Evolutionary conservation across 2,329 filamentous ascomycete genomes (phyloP).

Genomic region (Diaporthe sp.): DNA sequence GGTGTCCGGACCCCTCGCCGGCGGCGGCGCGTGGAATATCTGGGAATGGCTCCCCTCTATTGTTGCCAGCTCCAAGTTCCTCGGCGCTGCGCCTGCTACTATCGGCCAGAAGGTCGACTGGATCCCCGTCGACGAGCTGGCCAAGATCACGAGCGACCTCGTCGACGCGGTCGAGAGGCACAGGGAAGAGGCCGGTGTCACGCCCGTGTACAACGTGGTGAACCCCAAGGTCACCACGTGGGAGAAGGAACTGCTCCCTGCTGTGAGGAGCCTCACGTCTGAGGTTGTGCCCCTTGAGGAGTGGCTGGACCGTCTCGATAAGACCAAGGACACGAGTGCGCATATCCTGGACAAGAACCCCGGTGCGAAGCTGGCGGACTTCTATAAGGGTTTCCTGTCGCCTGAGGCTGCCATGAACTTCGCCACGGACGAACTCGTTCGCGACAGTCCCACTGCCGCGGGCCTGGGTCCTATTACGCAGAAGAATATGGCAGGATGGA

Average conservation of each 20-base stretch:
- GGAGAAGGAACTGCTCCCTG: constrained; percentile 31
- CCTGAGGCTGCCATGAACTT: constrained; percentile 22
- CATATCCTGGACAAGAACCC: constrained; percentile 37
- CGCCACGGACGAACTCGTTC: constrained; percentile 30
- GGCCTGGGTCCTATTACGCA: constrained; percentile 27
- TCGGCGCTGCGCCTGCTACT: constrained; percentile 44
- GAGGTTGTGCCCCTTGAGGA: constrained; percentile 29
- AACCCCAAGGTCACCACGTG: constrained; percentile 33
- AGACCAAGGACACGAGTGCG: constrained; percentile 31
- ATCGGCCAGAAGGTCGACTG: constrained; percentile 48
- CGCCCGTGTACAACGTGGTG: constrained; percentile 35
- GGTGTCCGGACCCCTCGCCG: constrained; percentile 46
- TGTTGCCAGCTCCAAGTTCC: constrained; percentile 46
- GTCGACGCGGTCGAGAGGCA: constrained; percentile 40
- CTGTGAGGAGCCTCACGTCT: constrained; percentile 17
- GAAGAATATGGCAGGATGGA: constrained; percentile 35
- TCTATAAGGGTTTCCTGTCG: constrained; percentile 35
- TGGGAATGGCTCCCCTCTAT: constrained; percentile 49
- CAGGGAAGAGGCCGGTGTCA: not conserved
- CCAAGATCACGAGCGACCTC: constrained; percentile 46
- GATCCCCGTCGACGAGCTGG: constrained; percentile 48
- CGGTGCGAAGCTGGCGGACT: constrained; percentile 36
- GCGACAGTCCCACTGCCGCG: constrained; percentile 31
- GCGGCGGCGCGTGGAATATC: constrained; percentile 47
- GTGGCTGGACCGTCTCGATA: constrained; percentile 32